A percentile compares a stretch with the other conserved stretches of the same genome.
Conservation (phyloP, 768 basidiomycete species). For the Cystofilobasidium ferigula region DNA sequence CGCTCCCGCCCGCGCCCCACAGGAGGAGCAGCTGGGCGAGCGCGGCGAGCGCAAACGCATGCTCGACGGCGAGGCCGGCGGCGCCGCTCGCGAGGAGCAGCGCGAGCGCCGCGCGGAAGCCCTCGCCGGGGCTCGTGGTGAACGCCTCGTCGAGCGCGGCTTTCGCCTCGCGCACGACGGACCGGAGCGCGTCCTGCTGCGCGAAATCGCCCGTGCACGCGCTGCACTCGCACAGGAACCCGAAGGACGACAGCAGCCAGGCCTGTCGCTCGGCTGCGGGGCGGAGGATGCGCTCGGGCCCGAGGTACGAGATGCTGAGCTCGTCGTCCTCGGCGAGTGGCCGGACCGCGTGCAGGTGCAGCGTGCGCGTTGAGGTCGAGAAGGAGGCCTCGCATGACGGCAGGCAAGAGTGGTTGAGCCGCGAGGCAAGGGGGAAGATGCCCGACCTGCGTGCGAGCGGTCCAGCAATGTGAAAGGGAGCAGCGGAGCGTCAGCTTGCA, state of each 20-base stretch:
- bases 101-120: not conserved
- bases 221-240: conserved; percentile 15
- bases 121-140: not conserved
- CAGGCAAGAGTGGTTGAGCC: conserved; percentile 23
- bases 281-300: conserved; percentile 15
- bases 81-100: not conserved
- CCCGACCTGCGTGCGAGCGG: conserved; percentile 4
- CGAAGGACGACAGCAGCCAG: conserved; percentile 7
- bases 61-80: conserved; percentile 11
- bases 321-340: not conserved
- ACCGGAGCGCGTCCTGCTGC: not conserved
- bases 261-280: conserved; percentile 1
- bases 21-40: conserved; percentile 16
- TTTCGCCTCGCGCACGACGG: not conserved
- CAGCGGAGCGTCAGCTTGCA: not conserved
- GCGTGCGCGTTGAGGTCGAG: not conserved
- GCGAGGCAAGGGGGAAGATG: conserved; percentile 23
- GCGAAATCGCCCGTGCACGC: not conserved
- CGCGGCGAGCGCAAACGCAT: conserved; percentile 19
- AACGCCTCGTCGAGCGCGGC: not conserved
- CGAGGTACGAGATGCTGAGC: conserved; percentile 24
- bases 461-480: not conserved
- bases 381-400: conserved; percentile 16
- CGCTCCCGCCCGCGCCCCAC: conserved; percentile 5
- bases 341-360: conserved; percentile 5